Percentiles rank a stretch among this genome's conserved stretches.
These are phyloP conservation scores for Saccharomyces hybrid DNA, from an alignment of 1,139 yeast genomes.

Conservation along the genomic window DNA sequence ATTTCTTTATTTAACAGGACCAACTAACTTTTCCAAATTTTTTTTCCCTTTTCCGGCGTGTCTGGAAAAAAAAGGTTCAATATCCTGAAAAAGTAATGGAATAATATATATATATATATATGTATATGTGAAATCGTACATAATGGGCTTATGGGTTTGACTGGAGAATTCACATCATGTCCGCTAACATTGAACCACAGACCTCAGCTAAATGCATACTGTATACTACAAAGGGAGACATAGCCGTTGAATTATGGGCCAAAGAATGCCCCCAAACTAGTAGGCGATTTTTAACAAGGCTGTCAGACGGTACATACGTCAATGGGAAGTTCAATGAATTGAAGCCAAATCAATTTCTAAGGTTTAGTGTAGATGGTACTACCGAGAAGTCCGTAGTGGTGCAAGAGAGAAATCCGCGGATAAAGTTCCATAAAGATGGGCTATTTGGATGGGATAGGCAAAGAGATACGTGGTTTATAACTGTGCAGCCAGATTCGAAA, in stretches of 20 bases:
- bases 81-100: background rate
- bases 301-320: constrained; percentile 40
- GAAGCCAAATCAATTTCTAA: constrained; percentile 8
- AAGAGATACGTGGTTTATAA: constrained; percentile 24
- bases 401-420: constrained; percentile 51
- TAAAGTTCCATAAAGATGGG: constrained; percentile 50
- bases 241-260: constrained; percentile 64
- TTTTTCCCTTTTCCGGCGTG: background rate
- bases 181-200: constrained; percentile 40
- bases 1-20: background rate
- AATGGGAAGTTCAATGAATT: constrained; percentile 39
- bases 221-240: constrained; percentile 51
- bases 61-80: background rate
- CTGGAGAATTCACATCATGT: background rate
- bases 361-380: background rate
- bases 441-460: constrained; percentile 44
- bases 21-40: background rate
- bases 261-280: constrained; percentile 54
- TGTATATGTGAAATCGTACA: background rate
- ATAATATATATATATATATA: background rate
- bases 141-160: background rate
- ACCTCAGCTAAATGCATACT: constrained; percentile 56
- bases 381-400: constrained; percentile 32
- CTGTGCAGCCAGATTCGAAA: constrained; percentile 26
- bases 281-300: constrained; percentile 43